Evolutionary conservation across 2,329 filamentous ascomycete genomes (phyloP).

Genomic region (Orbilia quercus): DNA sequence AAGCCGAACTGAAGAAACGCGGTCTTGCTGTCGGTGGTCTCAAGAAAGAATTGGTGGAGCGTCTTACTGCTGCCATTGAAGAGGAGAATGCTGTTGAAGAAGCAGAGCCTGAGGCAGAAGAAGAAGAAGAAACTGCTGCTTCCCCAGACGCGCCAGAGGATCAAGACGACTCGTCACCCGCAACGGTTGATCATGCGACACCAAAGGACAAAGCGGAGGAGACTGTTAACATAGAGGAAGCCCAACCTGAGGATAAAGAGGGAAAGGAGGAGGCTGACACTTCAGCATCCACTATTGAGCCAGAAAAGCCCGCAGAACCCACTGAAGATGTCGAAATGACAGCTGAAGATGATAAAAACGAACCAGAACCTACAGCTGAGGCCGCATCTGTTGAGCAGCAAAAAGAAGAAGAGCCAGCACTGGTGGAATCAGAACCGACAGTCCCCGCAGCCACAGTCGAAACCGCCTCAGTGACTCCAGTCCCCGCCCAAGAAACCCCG

Average conservation of each 20-base stretch:
- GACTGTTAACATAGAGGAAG: slow-evolving; percentile 27
- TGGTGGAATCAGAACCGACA: slow-evolving; percentile 41
- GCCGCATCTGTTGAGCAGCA: slow-evolving; percentile 14
- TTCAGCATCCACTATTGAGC: slow-evolving; percentile 18
- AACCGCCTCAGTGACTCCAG: slow-evolving; percentile 38
- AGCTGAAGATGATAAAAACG: slow-evolving; percentile 12
- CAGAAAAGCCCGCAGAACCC: slow-evolving; percentile 29
- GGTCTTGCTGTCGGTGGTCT: slow-evolving; percentile 76
- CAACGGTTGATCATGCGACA: slow-evolving; percentile 19
- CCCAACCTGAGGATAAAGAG: slow-evolving; percentile 20
- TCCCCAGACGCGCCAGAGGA: slow-evolving; percentile 24
- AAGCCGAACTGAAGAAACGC: slow-evolving; percentile 77
- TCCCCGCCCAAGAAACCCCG: slow-evolving; percentile 27
- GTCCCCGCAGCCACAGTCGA: slow-evolving; percentile 23
- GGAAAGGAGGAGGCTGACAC: slow-evolving; percentile 31
- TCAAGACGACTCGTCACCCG: slow-evolving; percentile 16
- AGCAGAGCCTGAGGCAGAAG: slow-evolving; percentile 18
- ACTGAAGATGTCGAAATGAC: slow-evolving; percentile 21
- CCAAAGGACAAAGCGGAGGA: slow-evolving; percentile 15
- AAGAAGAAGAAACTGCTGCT: slow-evolving; percentile 11
- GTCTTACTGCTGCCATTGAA: slow-evolving; percentile 66
- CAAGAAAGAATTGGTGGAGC: slow-evolving; percentile 77
- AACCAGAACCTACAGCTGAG: slow-evolving; percentile 14
- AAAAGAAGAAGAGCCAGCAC: slow-evolving; percentile 55
- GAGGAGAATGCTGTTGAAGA: slow-evolving; percentile 62